Evolutionary conservation across 2,329 filamentous ascomycete species (phyloP).

Genomic region (Emmonsia crescens): DNA sequence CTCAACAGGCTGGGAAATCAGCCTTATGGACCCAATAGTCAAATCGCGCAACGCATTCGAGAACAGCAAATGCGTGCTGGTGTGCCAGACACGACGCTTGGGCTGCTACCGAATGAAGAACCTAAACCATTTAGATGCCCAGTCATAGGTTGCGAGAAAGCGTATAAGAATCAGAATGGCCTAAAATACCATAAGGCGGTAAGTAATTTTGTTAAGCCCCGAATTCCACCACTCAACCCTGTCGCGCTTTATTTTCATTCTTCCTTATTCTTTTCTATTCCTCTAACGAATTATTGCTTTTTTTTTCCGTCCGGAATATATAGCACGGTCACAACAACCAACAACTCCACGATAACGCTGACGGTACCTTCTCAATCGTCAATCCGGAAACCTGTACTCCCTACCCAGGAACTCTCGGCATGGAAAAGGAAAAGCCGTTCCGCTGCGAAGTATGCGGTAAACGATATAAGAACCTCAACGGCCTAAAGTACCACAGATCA

Average conservation of each 20-base stretch:
- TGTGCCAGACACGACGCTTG: conserved; percentile 36
- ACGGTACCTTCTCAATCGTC: conserved; percentile 96
- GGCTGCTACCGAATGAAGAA: conserved; percentile 59
- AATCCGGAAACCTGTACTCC: conserved; percentile 90
- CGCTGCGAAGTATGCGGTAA: conserved; percentile 95
- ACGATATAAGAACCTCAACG: conserved; percentile 98
- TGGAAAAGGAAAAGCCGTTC: conserved; percentile 99
- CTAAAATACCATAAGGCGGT: conserved; percentile 76
- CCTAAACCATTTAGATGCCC: conserved; percentile 97
- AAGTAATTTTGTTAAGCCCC: conserved; percentile 25
- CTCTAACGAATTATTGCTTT: conserved; percentile 4
- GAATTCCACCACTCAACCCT: conserved; percentile 12
- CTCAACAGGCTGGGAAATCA: conserved; percentile 65
- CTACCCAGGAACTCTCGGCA: conserved; percentile 92
- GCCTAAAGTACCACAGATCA: conserved; percentile 85
- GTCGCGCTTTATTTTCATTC: background rate
- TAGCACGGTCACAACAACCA: conserved; percentile 91
- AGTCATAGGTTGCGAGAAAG: conserved; percentile 96
- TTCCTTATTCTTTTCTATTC: conserved; percentile 6
- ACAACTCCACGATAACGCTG: conserved; percentile 89
- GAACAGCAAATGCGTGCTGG: conserved; percentile 54
- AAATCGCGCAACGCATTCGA: conserved; percentile 56
- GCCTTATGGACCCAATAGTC: conserved; percentile 66
- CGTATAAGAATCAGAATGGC: conserved; percentile 98
- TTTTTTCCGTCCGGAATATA: background rate